Evolutionary conservation across 768 basidiomycete species (phyloP).

Genomic region (Mrakia frigida): DNA sequence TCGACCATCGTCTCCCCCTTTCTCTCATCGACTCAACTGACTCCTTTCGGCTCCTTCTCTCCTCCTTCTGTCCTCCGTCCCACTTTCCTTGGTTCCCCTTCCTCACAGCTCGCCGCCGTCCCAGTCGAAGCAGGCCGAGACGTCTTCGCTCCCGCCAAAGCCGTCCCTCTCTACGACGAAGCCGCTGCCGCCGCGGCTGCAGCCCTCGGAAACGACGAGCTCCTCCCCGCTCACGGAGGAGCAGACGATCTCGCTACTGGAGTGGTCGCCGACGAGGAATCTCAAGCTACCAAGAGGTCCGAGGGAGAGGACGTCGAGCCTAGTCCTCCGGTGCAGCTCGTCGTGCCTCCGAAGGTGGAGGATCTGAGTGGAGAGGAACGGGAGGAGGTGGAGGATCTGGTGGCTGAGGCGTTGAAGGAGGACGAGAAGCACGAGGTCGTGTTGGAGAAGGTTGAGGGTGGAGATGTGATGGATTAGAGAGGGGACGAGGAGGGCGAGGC

Average conservation of each 20-base stretch:
- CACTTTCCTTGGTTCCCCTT: too few relatives aligned
- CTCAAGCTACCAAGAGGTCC: neutral
- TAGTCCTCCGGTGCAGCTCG: neutral
- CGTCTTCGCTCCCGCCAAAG: constrained; percentile 17
- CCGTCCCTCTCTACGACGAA: constrained; percentile 17
- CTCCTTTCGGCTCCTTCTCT: neutral
- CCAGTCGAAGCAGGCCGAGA: constrained; percentile 28
- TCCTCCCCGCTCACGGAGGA: constrained; percentile 25
- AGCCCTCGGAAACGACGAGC: constrained; percentile 22
- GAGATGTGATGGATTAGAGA: neutral
- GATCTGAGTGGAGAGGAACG: constrained; percentile 13
- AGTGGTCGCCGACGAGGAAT: neutral
- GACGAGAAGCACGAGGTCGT: neutral
- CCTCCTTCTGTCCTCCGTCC: neutral
- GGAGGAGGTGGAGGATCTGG: constrained; percentile 2
- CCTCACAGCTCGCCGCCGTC: neutral
- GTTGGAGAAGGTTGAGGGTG: neutral
- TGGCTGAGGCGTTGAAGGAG: constrained; percentile 21
- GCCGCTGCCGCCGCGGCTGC: constrained; percentile 8
- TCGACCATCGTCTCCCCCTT: neutral
- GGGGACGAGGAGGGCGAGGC: neutral
- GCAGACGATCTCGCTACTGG: neutral
- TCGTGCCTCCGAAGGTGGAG: neutral
- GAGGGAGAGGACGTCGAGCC: neutral
- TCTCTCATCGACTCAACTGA: neutral